Evolutionary conservation across 2,329 filamentous ascomycete species (phyloP), one percentile per base, ranked within the genome.

Genomic region (Botrytis paeoniae): DNA sequence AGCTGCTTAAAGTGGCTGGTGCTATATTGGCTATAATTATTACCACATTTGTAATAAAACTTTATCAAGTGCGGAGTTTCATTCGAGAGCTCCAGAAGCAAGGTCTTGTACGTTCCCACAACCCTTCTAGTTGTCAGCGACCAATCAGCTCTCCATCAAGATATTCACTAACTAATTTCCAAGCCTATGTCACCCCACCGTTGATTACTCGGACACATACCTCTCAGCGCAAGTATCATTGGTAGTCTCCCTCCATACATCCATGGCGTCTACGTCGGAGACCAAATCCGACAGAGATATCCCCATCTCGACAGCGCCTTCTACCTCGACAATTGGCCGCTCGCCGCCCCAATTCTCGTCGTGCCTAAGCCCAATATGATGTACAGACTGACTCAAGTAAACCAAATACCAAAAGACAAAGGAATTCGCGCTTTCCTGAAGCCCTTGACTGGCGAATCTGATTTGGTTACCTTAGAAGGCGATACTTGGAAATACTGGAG

Each of bases 331-430:
- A 59, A 61, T 37, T 74, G 72, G 72, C 73, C 72, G 2, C 57
- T 73, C 22, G 59, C 62, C 3, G 20, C 71, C 4, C 72, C 72
- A 10, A 74, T 75, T n/a, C 54, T 75, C 1, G 61, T 69, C 8
- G 66, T 73, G 10, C 70, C 57, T 35, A 73, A 75, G 22, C 68
- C 73, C n/a, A 68, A 73, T 45, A 71, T 75, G 43, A 71, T 74
- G 68, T 54, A 41, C 25, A 68, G 71, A 43, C 68, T 61, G 4
- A 75, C 68, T 10, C 45, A 51, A 63, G 72, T 59, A 48, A 61
- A 66, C 7, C 57, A 54, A 25, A 32, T 66, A 2, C 72, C 59
- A 22, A 75, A 74, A 48, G 54, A 75, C 6, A 54, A 73, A 43
- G 20, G 37, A n/a, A 59, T 75, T 41, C 66, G n/a, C 8, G 35